Evolutionary conservation across 208 protist species (phyloP), one percentile per base, ranked within the genome.

Genomic region (Naegleria lovaniensis): DNA sequence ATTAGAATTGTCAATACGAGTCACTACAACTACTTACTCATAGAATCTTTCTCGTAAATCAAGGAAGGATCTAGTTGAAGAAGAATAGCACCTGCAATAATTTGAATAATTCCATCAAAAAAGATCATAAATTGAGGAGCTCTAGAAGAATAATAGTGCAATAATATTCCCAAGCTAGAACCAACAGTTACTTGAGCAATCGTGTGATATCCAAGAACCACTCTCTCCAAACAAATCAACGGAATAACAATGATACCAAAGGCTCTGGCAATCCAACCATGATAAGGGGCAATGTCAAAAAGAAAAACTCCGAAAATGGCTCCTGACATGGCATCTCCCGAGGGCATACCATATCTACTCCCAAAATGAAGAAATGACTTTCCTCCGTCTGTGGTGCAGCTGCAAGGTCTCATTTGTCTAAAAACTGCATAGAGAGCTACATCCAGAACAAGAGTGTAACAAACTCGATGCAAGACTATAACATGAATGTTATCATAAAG

Each of bases 171-270:
- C 41, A 90, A 33, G 22, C 40, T 76, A 59, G n/a, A 55, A 59
- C 88, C 88, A 48, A 90, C 88, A 33, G 88, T 86, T 0, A 90
- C 88, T 85, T 90, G 88, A 55, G 76, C 88, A 9, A 90, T 43
- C 0, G 51, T 90, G n/a, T 90, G 88, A 85, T 90, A 90, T 5
- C 88, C 88, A 13, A 90, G 33, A 51, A 85, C 51, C 5, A 76
- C 88, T 40, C 88, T 48, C 36, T 90, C 88, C 83, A 58, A 29
- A 38, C 29, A 36, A 84, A 90, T n/a, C 2, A 90, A 76, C 19
- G 48, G 25, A 36, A 90, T 85, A 58, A 67, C 13, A 36, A 59
- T 59, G 25, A 90, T 58, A 25, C 25, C 88, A 58, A 85, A 38
- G 9, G 48, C n/a, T 84, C 43, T 90, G 38, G 51, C 38, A 6